Base-by-base conservation (phyloP, 2,329 filamentous ascomycete genomes). In the Pseudogymnoascus sp. region DNA sequence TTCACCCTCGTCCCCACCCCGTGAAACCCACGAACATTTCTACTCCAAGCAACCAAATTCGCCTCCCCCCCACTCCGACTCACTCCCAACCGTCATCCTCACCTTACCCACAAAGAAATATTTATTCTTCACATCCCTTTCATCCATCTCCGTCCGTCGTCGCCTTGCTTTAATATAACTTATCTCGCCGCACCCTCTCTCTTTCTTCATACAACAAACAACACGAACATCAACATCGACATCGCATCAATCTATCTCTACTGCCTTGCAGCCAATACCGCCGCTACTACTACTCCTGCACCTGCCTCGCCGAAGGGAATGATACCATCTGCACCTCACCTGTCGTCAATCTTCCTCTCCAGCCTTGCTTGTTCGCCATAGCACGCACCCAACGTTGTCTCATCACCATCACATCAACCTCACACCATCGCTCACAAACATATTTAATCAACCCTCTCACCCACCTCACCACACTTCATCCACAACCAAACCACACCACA, bases 401-500 rank as follows among this genome's bases (percentile, higher is more conserved):
- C 38, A 41, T 41, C 38, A 21, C 16, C 38, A 41, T 41, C 38
- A 41, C 38, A 41, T 41, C 38, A 21, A n/a, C 38, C 4, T 41
- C 16, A 31, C 18, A 38, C 16, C 38, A 41, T 41, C 16, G 38
- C 16, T 41, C 38, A 11, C 38, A 40, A 40, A 41, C 38, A 41
- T 41, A 41, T 16, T 41, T 41, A 21, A 41, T 37, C 43, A 63
- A 63, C 37, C 58, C 49, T 60, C 33, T 40, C 21, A 25, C 31
- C 60, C 59, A 41, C n/a, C 38, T 41, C 38, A 41, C n/a, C 38
- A 21, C 16, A 41, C 33, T 9, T 33, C 38, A 59, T 16, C 58
- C 61, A 43, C 61, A 41, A 31, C 38, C 62, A 63, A 41, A 63
- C 28, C 4, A 33, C 40, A 65, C n/a, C 61, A 61, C 55, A 55